A percentile compares a stretch with the other conserved stretches of the same genome.
phyloP scores from a whole-genome alignment of 495 filamentous ascomycete species.

The Pyronema domesticum region DNA sequence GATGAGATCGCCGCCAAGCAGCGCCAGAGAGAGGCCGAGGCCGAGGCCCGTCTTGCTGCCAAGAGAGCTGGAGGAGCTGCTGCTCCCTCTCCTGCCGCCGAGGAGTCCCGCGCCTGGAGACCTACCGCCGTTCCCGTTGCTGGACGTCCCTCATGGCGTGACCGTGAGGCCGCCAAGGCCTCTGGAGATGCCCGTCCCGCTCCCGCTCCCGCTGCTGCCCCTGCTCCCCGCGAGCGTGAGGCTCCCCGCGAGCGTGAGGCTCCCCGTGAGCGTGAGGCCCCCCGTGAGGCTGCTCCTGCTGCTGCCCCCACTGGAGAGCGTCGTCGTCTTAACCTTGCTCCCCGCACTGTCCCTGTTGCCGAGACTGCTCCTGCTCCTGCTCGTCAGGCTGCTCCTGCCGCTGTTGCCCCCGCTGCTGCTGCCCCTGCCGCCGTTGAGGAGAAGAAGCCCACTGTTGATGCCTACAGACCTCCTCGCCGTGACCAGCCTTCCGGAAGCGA shows the following conservation, averaged over 20 bases:
- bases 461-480: background rate
- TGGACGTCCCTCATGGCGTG: constrained; percentile 13
- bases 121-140: constrained; percentile 6
- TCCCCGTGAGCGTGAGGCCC: constrained; percentile 8
- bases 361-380: constrained; percentile 9
- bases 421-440: background rate
- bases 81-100: constrained; percentile 1
- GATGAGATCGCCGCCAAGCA: constrained; percentile 48
- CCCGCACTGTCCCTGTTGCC: constrained; percentile 11
- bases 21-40: constrained; percentile 51
- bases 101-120: constrained; percentile 6
- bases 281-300: constrained; percentile 9
- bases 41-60: constrained; percentile 38
- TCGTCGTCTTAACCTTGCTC: constrained; percentile 16
- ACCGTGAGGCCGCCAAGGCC: constrained; percentile 16
- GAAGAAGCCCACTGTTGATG: background rate
- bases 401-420: background rate
- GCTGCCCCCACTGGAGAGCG: constrained; percentile 14
- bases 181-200: constrained; percentile 9
- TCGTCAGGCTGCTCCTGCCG: constrained; percentile 8
- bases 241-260: background rate
- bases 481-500: background rate
- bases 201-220: constrained; percentile 14
- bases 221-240: background rate
- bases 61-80: constrained; percentile 28